Base-by-base conservation (phyloP, 2,329 filamentous ascomycete genomes). In the Colletotrichum sp. region DNA sequence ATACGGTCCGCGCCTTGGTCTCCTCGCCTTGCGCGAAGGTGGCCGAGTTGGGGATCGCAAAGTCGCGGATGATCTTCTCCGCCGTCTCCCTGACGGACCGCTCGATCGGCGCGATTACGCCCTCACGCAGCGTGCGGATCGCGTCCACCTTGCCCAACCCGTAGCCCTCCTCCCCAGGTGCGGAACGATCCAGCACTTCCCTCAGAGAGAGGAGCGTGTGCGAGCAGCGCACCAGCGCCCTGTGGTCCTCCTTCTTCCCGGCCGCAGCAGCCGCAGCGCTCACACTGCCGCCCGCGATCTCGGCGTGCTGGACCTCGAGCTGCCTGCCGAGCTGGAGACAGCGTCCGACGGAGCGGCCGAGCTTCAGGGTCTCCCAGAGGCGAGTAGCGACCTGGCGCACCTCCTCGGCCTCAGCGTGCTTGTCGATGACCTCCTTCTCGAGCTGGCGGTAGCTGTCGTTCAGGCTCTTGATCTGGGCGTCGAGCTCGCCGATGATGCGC, bases 391-490 rank as follows among this genome's bases (percentile, higher is more conserved):
- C 94, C 68, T 93, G 85, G 12, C 93, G 91, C 9, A 98, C 94
- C 84, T 97, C 68, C 57, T 70, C 68, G 0, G 97, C 96, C 72
- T 94, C 93, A 80, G 95, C 94, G 87, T 98, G 95, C 80, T 96
- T 95, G 80, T 94, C 91, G 68, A 95, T 90, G 59, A 98, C 96
- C 82, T 98, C 95, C 82, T 92, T 94, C 85, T 98, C 94, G 30
- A 98, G 89, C 79, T 96, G 92, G 77, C 92, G 91, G 86, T 98
- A 98, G 83, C 94, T 96, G 80, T 96, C 93, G 78, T 95, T 96
- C 77, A 99, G 88, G 77, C 91, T 93, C 73, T 91, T 90, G 78
- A 98, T 91, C 84, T 98, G 96, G 9, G 91, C 89, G 79, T 98
- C 94, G 48, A 98, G 92, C 80, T 95, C 93, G 36, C 90, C 86